Evolutionary conservation across 352 stramenopile species (phyloP).

Genomic region (Pythium dissotocum): DNA sequence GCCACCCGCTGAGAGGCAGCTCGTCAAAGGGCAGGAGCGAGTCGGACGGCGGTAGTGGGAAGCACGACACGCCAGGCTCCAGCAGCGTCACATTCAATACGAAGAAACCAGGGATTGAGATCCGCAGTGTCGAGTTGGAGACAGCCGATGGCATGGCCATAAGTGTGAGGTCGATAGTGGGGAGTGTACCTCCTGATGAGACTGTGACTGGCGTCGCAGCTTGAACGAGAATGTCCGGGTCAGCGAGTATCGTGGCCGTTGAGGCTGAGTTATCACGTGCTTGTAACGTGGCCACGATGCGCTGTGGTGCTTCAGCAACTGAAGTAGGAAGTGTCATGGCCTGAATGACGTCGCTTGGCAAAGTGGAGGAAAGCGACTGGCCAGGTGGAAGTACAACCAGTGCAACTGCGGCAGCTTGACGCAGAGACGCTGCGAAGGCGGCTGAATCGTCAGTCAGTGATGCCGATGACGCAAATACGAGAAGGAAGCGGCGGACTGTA

Average conservation of each 20-base stretch:
- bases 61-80: conserved; percentile 43
- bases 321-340: conserved; percentile 1
- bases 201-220: not conserved
- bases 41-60: conserved; percentile 2
- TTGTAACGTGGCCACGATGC: not conserved
- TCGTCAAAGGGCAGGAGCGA: conserved; percentile 26
- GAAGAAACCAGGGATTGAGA: conserved; percentile 19
- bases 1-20: conserved; percentile 47
- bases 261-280: conserved; percentile 5
- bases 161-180: conserved; percentile 8
- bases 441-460: not conserved
- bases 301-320: conserved; percentile 11
- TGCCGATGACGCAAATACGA: not conserved
- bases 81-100: conserved; percentile 30
- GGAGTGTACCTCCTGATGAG: not conserved
- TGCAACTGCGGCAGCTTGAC: conserved; percentile 6
- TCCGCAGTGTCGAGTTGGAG: not conserved
- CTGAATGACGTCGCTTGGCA: conserved; percentile 19
- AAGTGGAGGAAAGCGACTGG: not conserved
- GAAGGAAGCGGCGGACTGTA: conserved; percentile 8
- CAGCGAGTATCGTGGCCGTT: not conserved
- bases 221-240: conserved; percentile 5
- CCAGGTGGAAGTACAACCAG: conserved; percentile 15
- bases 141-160: not conserved
- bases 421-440: conserved; percentile 3